Base-by-base conservation (phyloP, 2,329 filamentous ascomycete genomes). In the Cytospora mali region DNA sequence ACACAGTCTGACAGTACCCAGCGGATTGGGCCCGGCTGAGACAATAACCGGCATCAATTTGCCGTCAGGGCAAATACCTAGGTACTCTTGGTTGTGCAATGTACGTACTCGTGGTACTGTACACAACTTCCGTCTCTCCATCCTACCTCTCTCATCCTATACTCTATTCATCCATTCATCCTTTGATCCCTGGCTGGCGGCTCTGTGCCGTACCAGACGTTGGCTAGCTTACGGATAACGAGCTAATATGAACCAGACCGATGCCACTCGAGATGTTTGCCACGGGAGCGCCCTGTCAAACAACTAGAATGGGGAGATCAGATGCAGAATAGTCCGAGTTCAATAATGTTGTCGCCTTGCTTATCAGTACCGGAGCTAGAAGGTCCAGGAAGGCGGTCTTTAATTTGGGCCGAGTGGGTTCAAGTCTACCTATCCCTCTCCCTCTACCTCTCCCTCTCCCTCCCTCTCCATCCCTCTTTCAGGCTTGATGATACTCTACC, bases 11-110 rank as follows among this genome's bases (percentile, higher is more conserved):
- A n/a, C n/a, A 33, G 50, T 31, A 62, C 60, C 63, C 63, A 65
- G 60, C 59, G 60, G 33, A 58, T 49, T 62, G 63, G 63, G 63
- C 52, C 60, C 56, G 60, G 63, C 63, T 65, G 63, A 65, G 63
- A 60, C 63, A 65, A 25, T 27, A 59, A 29, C 42, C 50, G 31
- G 29, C 42, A 49, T 60, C 50, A n/a, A 46, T 46, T 23, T 46
- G 9, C 39, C 39, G 39, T 46, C 39, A 23, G 39, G 35, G 35
- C 35, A 18, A 13, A 46, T 11, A 21, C 21, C 6, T 23, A n/a
- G n/a, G n/a, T n/a, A n/a, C 7, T 21, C 21, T 6, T 46, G 58
- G 31, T 60, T 27, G 50, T 54, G 50, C 58, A 60, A 60, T 48
- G 50, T 48, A 48, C 35, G 46, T 54, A 28, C 6, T 10, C 14